These are phyloP conservation scores for Mycena rebaudengoi DNA, from an alignment of 768 basidiomycete genomes.

Conservation along the genomic window DNA sequence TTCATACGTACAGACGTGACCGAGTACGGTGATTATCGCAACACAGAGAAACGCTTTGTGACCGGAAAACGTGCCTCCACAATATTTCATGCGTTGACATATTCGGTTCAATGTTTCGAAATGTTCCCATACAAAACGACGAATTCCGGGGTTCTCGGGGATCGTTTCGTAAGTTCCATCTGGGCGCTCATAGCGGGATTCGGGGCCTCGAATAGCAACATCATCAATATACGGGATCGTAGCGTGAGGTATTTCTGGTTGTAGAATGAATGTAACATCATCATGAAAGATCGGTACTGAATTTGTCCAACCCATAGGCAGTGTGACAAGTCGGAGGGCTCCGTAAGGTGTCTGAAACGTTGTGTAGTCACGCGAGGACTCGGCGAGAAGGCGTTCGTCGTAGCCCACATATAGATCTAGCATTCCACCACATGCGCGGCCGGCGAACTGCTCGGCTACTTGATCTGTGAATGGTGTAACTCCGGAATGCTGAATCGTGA, in stretches of 20 bases:
- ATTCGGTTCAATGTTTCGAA: slow-evolving; percentile 42
- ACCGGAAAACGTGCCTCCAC: slow-evolving; percentile 38
- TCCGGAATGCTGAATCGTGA: slow-evolving; percentile 24
- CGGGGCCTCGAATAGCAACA: slow-evolving; percentile 9
- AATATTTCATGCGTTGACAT: slow-evolving; percentile 39
- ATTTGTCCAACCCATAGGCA: slow-evolving; percentile 41
- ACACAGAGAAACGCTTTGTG: slow-evolving; percentile 29
- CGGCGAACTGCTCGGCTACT: neutral
- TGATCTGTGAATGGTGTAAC: slow-evolving; percentile 22
- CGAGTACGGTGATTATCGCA: slow-evolving; percentile 34
- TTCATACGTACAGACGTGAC: slow-evolving; percentile 44
- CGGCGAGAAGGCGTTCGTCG: slow-evolving; percentile 34
- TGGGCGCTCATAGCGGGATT: neutral
- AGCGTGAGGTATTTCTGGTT: neutral
- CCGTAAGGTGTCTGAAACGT: slow-evolving; percentile 40
- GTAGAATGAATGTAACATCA: too few species aligned
- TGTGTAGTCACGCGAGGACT: slow-evolving; percentile 37
- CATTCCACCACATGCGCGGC: neutral
- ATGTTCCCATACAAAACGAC: slow-evolving; percentile 47
- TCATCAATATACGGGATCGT: slow-evolving; percentile 19
- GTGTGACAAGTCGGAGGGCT: slow-evolving; percentile 21
- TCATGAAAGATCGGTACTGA: neutral
- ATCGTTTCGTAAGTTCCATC: slow-evolving; percentile 20
- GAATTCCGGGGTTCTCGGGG: slow-evolving; percentile 37
- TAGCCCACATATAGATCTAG: slow-evolving; percentile 35